phyloP scores from a whole-genome alignment of 352 stramenopile species.

The Pythium monospermum region DNA sequence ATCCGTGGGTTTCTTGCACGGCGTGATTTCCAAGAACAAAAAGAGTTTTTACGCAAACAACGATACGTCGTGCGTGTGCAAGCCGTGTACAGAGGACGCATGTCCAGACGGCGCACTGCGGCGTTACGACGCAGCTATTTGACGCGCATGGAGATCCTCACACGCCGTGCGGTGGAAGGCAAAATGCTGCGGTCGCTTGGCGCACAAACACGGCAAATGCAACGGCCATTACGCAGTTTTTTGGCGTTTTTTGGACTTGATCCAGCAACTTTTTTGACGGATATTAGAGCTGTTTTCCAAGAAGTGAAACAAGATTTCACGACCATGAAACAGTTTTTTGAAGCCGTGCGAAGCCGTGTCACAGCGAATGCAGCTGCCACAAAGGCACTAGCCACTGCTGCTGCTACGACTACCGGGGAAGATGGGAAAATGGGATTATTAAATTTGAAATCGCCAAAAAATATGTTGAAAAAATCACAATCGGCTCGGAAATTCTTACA shows the following conservation, averaged over 20 bases:
- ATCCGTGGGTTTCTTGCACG: conserved; percentile 52
- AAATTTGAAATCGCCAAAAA: neutral
- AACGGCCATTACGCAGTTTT: conserved; percentile 58
- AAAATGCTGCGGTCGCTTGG: conserved; percentile 53
- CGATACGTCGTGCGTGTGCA: conserved; percentile 52
- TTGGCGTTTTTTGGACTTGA: conserved; percentile 76
- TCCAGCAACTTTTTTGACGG: conserved; percentile 64
- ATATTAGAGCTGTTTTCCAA: conserved; percentile 50
- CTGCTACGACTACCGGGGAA: neutral
- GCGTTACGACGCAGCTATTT: conserved; percentile 70
- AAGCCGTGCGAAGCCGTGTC: conserved; percentile 52
- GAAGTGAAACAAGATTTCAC: conserved; percentile 74
- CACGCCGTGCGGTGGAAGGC: conserved; percentile 54
- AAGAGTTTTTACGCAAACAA: conserved; percentile 42
- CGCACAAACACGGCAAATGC: conserved; percentile 47
- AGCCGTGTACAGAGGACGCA: conserved; percentile 65
- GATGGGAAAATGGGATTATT: conserved; percentile 1
- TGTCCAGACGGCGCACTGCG: conserved; percentile 53
- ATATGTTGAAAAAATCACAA: conserved; percentile 36
- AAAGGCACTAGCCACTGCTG: neutral
- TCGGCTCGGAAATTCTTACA: conserved; percentile 49
- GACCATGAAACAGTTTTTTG: conserved; percentile 55
- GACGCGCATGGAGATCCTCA: conserved; percentile 70
- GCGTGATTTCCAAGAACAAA: conserved; percentile 49
- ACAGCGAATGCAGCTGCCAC: conserved; percentile 21